Evolutionary conservation across 1,139 yeast species (phyloP).

Genomic region (Kodamaea fungicola): DNA sequence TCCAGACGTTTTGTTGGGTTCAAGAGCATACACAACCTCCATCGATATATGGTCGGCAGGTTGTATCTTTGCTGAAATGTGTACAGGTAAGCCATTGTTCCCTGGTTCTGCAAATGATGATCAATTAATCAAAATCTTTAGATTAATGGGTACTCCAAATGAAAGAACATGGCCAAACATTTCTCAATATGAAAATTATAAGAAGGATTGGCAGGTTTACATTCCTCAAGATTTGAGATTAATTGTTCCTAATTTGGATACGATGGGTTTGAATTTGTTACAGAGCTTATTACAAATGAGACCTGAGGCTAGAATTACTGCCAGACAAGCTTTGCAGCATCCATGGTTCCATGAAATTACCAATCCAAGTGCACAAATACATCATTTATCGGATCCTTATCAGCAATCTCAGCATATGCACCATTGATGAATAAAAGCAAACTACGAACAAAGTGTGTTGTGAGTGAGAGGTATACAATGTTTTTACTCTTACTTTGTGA

Average conservation of each 20-base stretch:
- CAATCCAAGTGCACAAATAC: constrained; percentile 36
- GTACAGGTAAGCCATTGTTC: constrained; percentile 94
- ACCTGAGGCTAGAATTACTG: constrained; percentile 88
- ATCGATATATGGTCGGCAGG: constrained; percentile 99
- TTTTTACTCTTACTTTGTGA: too few species aligned
- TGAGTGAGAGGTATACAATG: too few species aligned
- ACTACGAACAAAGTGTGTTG: too few species aligned
- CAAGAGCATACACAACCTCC: constrained; percentile 91
- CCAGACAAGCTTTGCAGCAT: constrained; percentile 88
- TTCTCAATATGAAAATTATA: constrained; percentile 79
- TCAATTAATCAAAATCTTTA: constrained; percentile 82
- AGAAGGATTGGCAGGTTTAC: constrained; percentile 71
- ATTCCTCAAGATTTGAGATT: constrained; percentile 81
- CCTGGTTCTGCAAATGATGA: constrained; percentile 97
- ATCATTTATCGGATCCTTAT: constrained; percentile 36
- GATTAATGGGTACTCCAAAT: constrained; percentile 94
- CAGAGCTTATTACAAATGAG: constrained; percentile 80
- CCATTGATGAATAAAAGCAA: neutral
- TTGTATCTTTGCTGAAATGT: constrained; percentile 96
- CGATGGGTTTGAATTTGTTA: constrained; percentile 74
- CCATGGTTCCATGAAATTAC: constrained; percentile 91
- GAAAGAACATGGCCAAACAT: constrained; percentile 97
- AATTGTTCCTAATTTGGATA: constrained; percentile 75
- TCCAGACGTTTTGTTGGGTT: constrained; percentile 93
- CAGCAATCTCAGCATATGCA: constrained; percentile 26